Evolutionary conservation across 192 early-diverging fungal genomes (phyloP), one percentile per base, ranked within the genome.

Genomic region (Coemansia sp.): DNA sequence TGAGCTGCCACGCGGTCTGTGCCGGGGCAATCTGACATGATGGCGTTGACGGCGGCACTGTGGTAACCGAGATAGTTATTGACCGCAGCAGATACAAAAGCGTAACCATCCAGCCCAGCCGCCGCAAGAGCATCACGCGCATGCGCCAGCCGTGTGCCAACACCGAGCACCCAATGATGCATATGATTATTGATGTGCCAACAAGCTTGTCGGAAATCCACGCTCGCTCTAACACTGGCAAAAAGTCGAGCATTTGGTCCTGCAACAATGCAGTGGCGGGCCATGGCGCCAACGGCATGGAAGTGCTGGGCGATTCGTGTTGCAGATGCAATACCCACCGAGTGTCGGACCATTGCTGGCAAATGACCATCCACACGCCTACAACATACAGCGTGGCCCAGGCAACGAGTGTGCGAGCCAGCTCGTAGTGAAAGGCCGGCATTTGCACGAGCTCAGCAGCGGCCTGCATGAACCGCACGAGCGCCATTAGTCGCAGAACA

Each of bases 201-300:
- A 87, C 73, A 1, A 87, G 71, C 40, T 82, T 78, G 62, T 85
- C 83, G 15, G 84, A 80, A 8, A 85, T 66, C 68, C 77, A 76
- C 18, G 71, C 67, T 38, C 70, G 70, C 23, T 64, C 66, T 15
- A 83, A 26, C 26, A 69, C 15, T 7, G 84, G 84, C 23, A 87
- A 56, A 10, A 58, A 66, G 38, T 85, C 83, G 20, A 85, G 77
- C 24, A 82, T 24, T 31, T 79, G 67, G 65, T 87, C 84, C 24
- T 71, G 36, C 18, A 87, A 70, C 53, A 76, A 61, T 25, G 74
- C 59, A 9, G 42, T 38, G 6, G 31, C 3, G 0, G 79, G 73
- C 76, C 76, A 79, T 1, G 70, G 63, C 31, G 56, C 34, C 4
- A 20, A 17, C 4, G 76, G 55, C 23, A 36, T 25, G 5, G 26